Conservation (phyloP, 176 grass and related monocot genomes). For the Miscanthus lutarioriparius region DNA sequence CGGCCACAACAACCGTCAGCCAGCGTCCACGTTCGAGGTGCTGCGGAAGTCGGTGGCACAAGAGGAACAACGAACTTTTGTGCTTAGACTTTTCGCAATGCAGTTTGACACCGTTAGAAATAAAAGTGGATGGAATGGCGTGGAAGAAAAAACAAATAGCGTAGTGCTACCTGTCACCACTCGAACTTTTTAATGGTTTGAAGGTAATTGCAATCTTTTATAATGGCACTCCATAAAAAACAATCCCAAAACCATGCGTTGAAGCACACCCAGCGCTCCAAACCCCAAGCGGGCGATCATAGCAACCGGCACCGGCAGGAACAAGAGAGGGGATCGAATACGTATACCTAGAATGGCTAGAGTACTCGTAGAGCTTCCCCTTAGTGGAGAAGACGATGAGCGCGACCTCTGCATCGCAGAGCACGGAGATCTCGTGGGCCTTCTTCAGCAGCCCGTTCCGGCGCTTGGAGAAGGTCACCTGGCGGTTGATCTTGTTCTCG, state of each 20-base stretch:
- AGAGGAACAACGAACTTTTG: no score
- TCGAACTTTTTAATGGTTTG: no score
- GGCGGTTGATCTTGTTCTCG: conserved; percentile 96
- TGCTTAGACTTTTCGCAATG: no score
- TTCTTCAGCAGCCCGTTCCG: conserved; percentile 89
- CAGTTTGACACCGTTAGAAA: no score
- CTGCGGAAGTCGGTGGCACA: no score
- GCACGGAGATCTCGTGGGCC: conserved; percentile 95
- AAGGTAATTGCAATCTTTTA: no score
- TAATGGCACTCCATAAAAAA: no score
- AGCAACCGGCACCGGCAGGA: not conserved
- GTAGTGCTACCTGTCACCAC: no score
- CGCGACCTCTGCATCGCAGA: conserved; percentile 91
- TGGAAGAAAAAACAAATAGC: no score
- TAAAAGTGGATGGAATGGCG: no score
- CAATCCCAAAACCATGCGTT: not conserved
- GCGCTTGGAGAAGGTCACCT: conserved; percentile 95
- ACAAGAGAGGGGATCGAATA: not conserved
- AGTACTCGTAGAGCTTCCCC: conserved; percentile 91
- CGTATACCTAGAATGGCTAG: conserved; percentile 37
- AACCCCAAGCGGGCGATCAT: not conserved
- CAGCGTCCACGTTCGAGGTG: no score
- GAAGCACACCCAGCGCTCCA: not conserved
- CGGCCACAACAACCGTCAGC: no score
- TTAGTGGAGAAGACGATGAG: conserved; percentile 93